These are phyloP conservation scores for Alternaria alternata DNA, from an alignment of 2,329 filamentous ascomycete species.

Conservation along the genomic window DNA sequence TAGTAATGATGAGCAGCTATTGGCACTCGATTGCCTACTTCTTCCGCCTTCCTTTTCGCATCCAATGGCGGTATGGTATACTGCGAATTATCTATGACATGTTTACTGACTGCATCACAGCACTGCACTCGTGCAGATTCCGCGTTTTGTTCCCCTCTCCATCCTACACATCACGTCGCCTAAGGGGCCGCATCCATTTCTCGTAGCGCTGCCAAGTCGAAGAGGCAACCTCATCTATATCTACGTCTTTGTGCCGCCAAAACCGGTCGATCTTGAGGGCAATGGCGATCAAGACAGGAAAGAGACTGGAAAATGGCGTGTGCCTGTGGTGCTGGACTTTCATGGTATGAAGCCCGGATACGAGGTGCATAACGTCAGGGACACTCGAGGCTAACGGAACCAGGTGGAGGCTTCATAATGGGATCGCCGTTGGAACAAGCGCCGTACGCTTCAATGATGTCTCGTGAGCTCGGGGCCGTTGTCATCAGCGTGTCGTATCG, in stretches of 20 bases:
- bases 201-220: conserved; percentile 52
- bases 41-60: conserved; percentile 42
- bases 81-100: not conserved
- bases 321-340: conserved; percentile 54
- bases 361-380: not conserved
- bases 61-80: conserved; percentile 37
- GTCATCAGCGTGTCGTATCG: conserved; percentile 60
- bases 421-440: conserved; percentile 56
- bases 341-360: not conserved
- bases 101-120: conserved; percentile 15
- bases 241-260: conserved; percentile 54
- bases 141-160: conserved; percentile 48
- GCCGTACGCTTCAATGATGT: conserved; percentile 58
- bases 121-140: conserved; percentile 48
- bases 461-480: conserved; percentile 52
- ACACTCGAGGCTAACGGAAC: not conserved
- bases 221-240: conserved; percentile 49
- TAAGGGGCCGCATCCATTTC: conserved; percentile 53
- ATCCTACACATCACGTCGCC: conserved; percentile 52
- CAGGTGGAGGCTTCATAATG: conserved; percentile 56
- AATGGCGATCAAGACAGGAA: conserved; percentile 29
- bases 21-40: conserved; percentile 46
- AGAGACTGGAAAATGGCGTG: conserved; percentile 42
- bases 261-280: conserved; percentile 38
- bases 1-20: conserved; percentile 41